Conservation (phyloP, 2,329 filamentous ascomycete genomes). For the Fonsecaea pedrosoi region DNA sequence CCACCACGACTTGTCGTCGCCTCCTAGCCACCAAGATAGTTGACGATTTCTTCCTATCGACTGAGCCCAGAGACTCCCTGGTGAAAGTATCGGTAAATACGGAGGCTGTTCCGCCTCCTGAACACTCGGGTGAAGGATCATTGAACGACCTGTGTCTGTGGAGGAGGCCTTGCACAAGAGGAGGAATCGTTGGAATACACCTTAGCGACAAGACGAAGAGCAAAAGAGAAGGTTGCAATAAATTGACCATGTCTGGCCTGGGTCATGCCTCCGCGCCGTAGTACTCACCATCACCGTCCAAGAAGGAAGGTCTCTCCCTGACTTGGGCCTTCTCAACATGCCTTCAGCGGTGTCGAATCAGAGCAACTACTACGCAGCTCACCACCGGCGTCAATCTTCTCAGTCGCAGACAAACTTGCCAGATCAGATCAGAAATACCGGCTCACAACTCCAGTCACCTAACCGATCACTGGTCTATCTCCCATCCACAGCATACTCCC, state of each 20-base stretch:
- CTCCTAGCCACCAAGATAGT: not conserved
- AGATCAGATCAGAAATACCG: constrained; percentile 31
- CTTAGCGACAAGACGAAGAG: constrained; percentile 15
- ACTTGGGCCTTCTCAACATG: constrained; percentile 32
- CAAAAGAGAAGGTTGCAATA: not conserved
- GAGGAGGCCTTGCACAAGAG: constrained; percentile 24
- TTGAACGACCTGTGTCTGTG: not conserved
- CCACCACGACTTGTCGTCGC: not conserved
- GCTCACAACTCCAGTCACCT: constrained; percentile 29
- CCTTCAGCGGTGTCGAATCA: constrained; percentile 35
- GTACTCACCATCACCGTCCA: constrained; percentile 31
- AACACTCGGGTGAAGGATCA: not conserved
- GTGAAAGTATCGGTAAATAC: not conserved
- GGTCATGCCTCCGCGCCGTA: constrained; percentile 35
- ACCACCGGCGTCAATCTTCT: constrained; percentile 37
- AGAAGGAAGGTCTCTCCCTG: constrained; percentile 34
- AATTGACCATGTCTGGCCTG: constrained; percentile 23
- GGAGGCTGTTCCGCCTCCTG: not conserved
- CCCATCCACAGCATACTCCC: constrained; percentile 39
- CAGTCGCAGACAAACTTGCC: constrained; percentile 37
- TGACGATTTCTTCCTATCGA: not conserved
- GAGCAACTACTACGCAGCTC: constrained; percentile 34
- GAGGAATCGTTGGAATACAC: constrained; percentile 13
- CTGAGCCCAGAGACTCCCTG: not conserved
- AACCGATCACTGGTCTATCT: constrained; percentile 35